Base-by-base conservation (phyloP, 129 eudicot genomes). In the Arctium minus region DNA sequence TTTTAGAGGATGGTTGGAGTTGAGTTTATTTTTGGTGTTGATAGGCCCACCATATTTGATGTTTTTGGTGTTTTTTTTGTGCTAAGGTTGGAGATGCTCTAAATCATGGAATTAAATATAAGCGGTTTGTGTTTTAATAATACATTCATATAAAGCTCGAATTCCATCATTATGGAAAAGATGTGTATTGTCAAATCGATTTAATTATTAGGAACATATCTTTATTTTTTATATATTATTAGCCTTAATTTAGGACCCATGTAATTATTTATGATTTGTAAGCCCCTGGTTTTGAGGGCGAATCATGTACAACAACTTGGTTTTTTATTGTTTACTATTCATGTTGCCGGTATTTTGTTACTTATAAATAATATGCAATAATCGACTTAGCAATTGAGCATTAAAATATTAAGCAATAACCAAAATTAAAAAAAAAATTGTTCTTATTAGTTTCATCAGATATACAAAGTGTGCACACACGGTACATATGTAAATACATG, bases 181-280 rank as follows among this genome's bases (percentile, higher is more conserved):
- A 79, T 48, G 36, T 70, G 37, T 69, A 10, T 70, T 46, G 83
- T 70, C 83, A 44, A 80, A 33, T 70, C 76, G 71, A 32, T 79
- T 56, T 35, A 79, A 40, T 79, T 69, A 79, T 27, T 74, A 18
- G 27, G 3, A 38, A 36, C 44, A 68, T 29, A 60, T 69, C 18
- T 79, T 13, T 12, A 11, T 50, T 11, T 50, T 50, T 4, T 13
- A 27, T 77, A 46, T 42, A 56, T 77, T 56, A 77, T 77, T 76
- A 40, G 71, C 71, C 37, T 50, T 13, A 35, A 56, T 15, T 18
- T 30, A 48, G 83, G 83, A 48, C 83, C 70, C 83, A 80, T 50
- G 2, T 17, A 42, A 70, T 80, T 71, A 17, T 35, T 80, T 44
- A 42, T 69, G 17, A 69, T 27, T 27, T 31, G 69, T 17, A 69